phyloP scores from a whole-genome alignment of 2,329 filamentous ascomycete genomes.

The Balansia obtecta region DNA sequence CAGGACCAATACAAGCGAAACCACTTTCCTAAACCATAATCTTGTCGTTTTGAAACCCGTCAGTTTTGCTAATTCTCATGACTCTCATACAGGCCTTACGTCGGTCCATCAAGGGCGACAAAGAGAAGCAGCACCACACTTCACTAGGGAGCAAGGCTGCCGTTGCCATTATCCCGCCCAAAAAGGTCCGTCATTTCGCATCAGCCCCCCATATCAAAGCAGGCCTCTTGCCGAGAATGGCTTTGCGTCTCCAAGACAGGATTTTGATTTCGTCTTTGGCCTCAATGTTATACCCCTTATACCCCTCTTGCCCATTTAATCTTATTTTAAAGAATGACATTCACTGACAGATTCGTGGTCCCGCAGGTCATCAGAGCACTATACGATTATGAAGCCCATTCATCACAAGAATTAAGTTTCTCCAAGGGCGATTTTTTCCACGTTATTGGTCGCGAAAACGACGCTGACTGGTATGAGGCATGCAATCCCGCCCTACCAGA shows the following conservation, averaged over 20 bases:
- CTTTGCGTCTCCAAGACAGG: neutral
- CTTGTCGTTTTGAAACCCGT: neutral
- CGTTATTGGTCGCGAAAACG: constrained; percentile 91
- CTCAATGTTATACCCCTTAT: too few species aligned
- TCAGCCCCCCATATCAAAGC: neutral
- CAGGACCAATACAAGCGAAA: neutral
- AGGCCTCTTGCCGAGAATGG: neutral
- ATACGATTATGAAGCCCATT: constrained; percentile 77
- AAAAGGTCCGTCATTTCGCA: constrained; percentile 56
- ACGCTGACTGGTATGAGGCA: constrained; percentile 93
- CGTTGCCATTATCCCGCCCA: constrained; percentile 79
- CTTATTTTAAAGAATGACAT: too few species aligned
- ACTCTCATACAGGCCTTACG: constrained; percentile 56
- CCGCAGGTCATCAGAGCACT: constrained; percentile 86
- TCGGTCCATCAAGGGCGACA: constrained; percentile 83
- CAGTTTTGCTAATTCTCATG: constrained; percentile 28
- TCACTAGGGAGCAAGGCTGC: constrained; percentile 76
- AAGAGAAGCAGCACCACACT: constrained; percentile 56
- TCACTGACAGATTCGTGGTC: neutral
- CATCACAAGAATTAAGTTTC: constrained; percentile 73
- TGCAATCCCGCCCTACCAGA: constrained; percentile 86
- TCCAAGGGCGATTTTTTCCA: constrained; percentile 95
- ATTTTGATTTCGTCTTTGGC: too few species aligned
- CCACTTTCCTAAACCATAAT: neutral
- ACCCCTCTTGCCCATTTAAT: too few species aligned